Percentiles rank a stretch among this genome's conserved stretches.
Evolutionary conservation across 2,329 filamentous ascomycete species (phyloP).

Genomic region (Aureobasidium namibiae): DNA sequence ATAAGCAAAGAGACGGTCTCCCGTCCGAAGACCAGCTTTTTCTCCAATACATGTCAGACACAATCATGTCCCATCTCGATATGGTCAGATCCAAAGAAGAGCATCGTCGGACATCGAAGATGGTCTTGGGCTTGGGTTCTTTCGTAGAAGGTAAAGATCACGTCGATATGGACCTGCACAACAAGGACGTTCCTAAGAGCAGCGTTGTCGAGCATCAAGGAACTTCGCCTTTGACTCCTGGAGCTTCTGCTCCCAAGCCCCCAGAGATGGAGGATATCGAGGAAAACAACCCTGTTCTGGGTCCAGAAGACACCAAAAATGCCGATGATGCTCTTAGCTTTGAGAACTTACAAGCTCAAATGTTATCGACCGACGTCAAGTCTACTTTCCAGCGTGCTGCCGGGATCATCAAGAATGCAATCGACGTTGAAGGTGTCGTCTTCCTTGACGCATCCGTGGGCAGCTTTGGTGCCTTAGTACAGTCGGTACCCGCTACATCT

Average conservation of each 20-base stretch:
- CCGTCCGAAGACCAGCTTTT: slow-evolving; percentile 43
- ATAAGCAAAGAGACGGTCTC: slow-evolving; percentile 45
- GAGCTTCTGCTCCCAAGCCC: not conserved
- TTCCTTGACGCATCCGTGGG: slow-evolving; percentile 31
- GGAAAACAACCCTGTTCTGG: not conserved
- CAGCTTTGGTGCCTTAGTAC: slow-evolving; percentile 20
- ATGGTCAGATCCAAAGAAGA: slow-evolving; percentile 44
- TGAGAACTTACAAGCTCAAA: not conserved
- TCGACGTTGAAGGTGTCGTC: slow-evolving; percentile 41
- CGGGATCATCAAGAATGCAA: slow-evolving; percentile 39
- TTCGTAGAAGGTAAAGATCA: slow-evolving; percentile 26
- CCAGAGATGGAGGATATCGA: not conserved
- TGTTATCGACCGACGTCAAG: slow-evolving; percentile 17
- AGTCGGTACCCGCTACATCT: not conserved
- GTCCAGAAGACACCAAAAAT: not conserved
- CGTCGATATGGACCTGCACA: not conserved
- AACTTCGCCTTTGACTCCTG: not conserved
- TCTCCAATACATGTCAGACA: slow-evolving; percentile 48
- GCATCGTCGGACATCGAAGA: slow-evolving; percentile 46
- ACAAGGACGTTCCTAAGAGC: not conserved
- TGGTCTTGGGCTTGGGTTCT: slow-evolving; percentile 46
- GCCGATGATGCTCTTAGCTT: no score
- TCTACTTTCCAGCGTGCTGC: slow-evolving; percentile 40
- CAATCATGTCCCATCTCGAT: slow-evolving; percentile 56
- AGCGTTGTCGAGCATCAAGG: not conserved